Evolutionary conservation across 2,329 filamentous ascomycete species (phyloP), one percentile per base, ranked within the genome.

Genomic region (Aureobasidium sp.): DNA sequence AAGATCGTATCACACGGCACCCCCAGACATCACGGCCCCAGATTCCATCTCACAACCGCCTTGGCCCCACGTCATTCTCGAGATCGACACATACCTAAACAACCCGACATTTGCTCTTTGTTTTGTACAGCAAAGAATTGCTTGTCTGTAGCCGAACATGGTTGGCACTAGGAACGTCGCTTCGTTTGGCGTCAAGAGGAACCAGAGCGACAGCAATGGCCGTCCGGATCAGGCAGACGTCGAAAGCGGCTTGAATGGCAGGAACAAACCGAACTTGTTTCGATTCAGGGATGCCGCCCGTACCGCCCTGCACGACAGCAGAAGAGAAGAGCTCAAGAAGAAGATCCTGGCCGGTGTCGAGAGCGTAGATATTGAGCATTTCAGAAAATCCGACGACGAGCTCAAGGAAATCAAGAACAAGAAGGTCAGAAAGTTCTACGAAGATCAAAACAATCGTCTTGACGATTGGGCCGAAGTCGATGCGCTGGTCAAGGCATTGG

Each of bases 391-490:
- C 37, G 76, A 81, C 2, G 76, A 80, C 44, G 48, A 75, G 72
- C 69, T 84, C 45, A 82, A 83, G 70, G 68, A 67, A 8, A 80
- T 84, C 63, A 76, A 78, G 67, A 77, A 79, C 62, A 83, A 83
- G 68, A 78, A 78, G 48, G 67, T 85, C n/a, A 74, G 79, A 17
- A 65, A 70, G 3, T 85, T 83, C 67, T 85, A 85, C 70, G 75
- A 81, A 64, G 73, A 74, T 15, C 82, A 84, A 67, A 85, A 85
- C 64, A 72, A 76, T 11, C 72, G 77, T 1, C 68, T 85, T 12
- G 80, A 84, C 64, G 82, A 84, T 65, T 84, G 82, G 82, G 70
- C 83, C 12, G 81, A 85, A 69, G 81, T 85, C 37, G 82, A 85
- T 69, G 78, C 80, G 39, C 75, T 84, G 7, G 83, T 85, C 47